Base-by-base conservation (phyloP, 208 protist genomes). In the Leishmania amazonensis region DNA sequence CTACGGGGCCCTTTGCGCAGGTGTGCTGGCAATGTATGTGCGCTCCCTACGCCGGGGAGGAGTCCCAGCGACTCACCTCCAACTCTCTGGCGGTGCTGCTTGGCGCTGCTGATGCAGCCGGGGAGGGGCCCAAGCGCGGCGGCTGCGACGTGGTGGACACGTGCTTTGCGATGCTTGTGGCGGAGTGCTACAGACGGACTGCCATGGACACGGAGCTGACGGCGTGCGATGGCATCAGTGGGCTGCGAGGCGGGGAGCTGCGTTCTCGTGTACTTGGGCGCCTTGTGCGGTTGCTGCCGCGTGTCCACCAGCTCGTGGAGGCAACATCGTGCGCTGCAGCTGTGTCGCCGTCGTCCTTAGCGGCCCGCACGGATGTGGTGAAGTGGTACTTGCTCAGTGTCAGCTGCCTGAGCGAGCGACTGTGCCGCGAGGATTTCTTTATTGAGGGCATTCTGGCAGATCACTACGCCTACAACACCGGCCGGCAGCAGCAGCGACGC, bases 371-470 rank as follows among this genome's bases (percentile, higher is more conserved):
- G 35, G 76, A 57, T 19, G 79, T 78, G 19, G 60, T 84, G 45
- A 87, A 87, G 85, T 19, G 57, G 49, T 93, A 89, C 83, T 81
- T 93, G 79, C 53, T 83, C 35, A 80, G 71, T 53, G 76, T 93
- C 49, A 82, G 84, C 53, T 71, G 57, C 62, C 86, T 93, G 49
- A 85, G 79, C 54, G 81, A 90, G 85, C 81, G 79, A 7, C 67
- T 91, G 53, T 89, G 86, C 75, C 79, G 70, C 19, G 81, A 83
- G 47, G 81, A 84, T 21, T 74, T 79, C 38, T 93, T 91, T 42
- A 70, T 90, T 28, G 72, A 90, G 53, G 81, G 79, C 72, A 83
- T 93, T 47, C 76, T 93, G 31, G 83, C 74, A 15, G 88, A 93
- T 62, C 76, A 81, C 81, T 81, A 85, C 85, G 76, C 70, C 47